Percentiles rank a stretch among this genome's conserved stretches.
Conservation (phyloP, 805 yeast species). For the Metschnikowia borealis region DNA sequence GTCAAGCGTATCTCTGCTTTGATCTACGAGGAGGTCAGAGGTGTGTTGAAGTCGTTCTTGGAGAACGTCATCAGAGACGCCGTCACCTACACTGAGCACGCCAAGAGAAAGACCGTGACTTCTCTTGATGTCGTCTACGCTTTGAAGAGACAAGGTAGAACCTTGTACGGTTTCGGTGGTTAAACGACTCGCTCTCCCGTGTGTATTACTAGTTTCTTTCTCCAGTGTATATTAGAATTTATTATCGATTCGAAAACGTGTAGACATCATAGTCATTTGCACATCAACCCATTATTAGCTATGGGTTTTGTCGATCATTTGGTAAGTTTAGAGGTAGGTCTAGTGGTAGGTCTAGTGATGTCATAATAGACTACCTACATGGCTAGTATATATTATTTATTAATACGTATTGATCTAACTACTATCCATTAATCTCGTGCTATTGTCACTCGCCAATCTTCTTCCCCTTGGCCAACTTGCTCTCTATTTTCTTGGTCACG, state of each 20-base stretch:
- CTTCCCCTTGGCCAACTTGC: conserved; percentile 20
- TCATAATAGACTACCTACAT: too few relatives aligned
- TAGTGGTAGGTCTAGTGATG: background rate
- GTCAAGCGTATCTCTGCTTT: conserved; percentile 99
- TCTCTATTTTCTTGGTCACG: conserved; percentile 20
- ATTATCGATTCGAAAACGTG: conserved; percentile 15
- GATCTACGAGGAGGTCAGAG: conserved; percentile 98
- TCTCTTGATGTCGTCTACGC: conserved; percentile 98
- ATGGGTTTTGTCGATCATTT: too few relatives aligned
- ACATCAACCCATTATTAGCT: too few relatives aligned
- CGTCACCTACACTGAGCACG: conserved; percentile 99
- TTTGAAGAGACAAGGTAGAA: conserved; percentile 99
- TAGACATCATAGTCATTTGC: background rate
- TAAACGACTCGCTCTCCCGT: conserved; percentile 25
- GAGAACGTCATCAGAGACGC: conserved; percentile 98
- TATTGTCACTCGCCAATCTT: conserved; percentile 3
- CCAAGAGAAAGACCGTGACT: conserved; percentile 99
- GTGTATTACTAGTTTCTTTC: conserved; percentile 21
- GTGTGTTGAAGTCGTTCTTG: conserved; percentile 90
- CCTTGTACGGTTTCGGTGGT: conserved; percentile 99
- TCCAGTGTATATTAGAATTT: conserved; percentile 22
- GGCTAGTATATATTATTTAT: background rate
- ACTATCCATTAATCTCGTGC: background rate
- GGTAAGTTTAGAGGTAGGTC: background rate
- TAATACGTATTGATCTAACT: background rate